phyloP scores from a whole-genome alignment of 352 stramenopile genomes.

The Sclerospora graminicola region DNA sequence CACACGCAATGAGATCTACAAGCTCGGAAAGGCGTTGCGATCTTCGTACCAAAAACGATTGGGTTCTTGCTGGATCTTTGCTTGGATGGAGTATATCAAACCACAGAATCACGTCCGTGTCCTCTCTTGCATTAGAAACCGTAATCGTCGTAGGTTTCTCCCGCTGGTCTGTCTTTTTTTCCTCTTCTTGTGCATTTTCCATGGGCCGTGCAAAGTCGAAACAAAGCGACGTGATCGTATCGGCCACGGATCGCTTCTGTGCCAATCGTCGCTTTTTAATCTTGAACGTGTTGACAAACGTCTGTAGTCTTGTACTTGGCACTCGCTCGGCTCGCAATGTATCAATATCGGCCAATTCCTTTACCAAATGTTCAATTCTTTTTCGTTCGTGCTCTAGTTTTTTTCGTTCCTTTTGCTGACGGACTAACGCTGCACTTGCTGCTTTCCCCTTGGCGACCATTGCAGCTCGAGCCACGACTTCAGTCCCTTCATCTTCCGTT shows the following conservation, averaged over 20 bases:
- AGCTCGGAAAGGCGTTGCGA: slow-evolving; percentile 44
- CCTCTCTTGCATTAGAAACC: too few relatives aligned
- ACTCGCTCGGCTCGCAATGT: slow-evolving; percentile 27
- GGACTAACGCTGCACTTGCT: slow-evolving; percentile 3
- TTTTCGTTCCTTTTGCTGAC: slow-evolving; percentile 12
- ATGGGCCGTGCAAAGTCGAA: slow-evolving; percentile 53
- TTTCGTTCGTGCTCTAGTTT: slow-evolving; percentile 21
- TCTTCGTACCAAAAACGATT: slow-evolving; percentile 62
- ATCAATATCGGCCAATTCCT: slow-evolving; percentile 30
- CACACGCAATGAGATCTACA: slow-evolving; percentile 53
- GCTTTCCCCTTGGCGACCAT: slow-evolving; percentile 18
- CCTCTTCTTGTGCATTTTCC: slow-evolving; percentile 1
- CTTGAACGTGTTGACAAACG: slow-evolving; percentile 42
- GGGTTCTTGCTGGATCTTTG: slow-evolving; percentile 50
- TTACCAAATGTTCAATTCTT: slow-evolving; percentile 21
- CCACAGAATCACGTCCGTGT: slow-evolving; percentile 33
- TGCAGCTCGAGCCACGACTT: slow-evolving; percentile 7
- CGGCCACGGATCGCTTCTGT: slow-evolving; percentile 45
- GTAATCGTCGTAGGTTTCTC: too few relatives aligned
- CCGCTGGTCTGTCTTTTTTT: not conserved
- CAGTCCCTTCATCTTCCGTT: slow-evolving; percentile 5
- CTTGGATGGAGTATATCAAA: slow-evolving; percentile 63
- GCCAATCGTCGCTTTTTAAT: slow-evolving; percentile 33
- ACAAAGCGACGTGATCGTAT: slow-evolving; percentile 42
- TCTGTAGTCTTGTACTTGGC: slow-evolving; percentile 34